Evolutionary conservation across 2,329 filamentous ascomycete genomes (phyloP).

Genomic region (Calycina herbarum): DNA sequence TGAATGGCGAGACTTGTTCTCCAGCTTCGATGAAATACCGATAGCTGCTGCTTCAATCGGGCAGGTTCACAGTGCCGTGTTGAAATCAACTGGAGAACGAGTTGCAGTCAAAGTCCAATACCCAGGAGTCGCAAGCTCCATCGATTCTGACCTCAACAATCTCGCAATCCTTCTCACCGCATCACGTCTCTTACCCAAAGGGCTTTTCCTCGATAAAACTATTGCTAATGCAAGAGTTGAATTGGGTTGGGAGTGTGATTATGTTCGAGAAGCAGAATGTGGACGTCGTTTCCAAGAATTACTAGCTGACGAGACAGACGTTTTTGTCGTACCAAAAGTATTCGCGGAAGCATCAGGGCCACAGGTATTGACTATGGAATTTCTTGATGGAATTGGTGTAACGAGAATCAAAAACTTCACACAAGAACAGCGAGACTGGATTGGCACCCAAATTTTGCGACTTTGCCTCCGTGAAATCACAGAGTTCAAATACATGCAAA

Average conservation of each 20-base stretch:
- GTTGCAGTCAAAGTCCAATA: slow-evolving; percentile 98
- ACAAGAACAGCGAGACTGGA: slow-evolving; percentile 89
- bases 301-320: slow-evolving; percentile 69
- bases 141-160: slow-evolving; percentile 95
- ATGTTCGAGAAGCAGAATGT: slow-evolving; percentile 82
- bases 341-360: slow-evolving; percentile 77
- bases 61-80: slow-evolving; percentile 84
- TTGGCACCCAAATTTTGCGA: slow-evolving; percentile 88
- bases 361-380: slow-evolving; percentile 90
- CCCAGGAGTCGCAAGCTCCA: slow-evolving; percentile 91
- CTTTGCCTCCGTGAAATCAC: slow-evolving; percentile 90
- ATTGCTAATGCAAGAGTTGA: slow-evolving; percentile 93
- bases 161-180: slow-evolving; percentile 87
- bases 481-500: slow-evolving; percentile 98
- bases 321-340: slow-evolving; percentile 79
- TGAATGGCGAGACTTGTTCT: slow-evolving; percentile 82
- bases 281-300: slow-evolving; percentile 74
- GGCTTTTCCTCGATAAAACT: slow-evolving; percentile 93
- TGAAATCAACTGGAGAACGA: slow-evolving; percentile 70
- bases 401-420: slow-evolving; percentile 75
- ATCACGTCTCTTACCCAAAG: slow-evolving; percentile 84
- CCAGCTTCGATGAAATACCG: slow-evolving; percentile 83
- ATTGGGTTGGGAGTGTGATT: slow-evolving; percentile 96
- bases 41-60: slow-evolving; percentile 96
- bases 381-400: slow-evolving; percentile 82